Evolutionary conservation across 148 eudicot genomes (phyloP).

Genomic region (Rhododendron molle): DNA sequence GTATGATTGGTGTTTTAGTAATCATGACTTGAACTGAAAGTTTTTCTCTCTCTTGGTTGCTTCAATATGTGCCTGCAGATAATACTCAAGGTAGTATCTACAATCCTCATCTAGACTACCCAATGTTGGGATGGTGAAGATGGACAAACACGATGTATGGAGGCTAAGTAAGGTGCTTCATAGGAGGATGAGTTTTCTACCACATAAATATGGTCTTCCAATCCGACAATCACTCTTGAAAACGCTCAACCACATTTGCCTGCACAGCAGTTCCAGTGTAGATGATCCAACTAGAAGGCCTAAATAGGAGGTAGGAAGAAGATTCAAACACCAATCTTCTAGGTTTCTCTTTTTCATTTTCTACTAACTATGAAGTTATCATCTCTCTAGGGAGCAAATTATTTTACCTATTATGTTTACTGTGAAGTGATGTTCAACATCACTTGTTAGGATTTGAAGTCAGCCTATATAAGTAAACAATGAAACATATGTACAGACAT

Average conservation of each 20-base stretch:
- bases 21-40: background rate
- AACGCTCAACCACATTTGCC: background rate
- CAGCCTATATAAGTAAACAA: background rate
- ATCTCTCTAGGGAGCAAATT: background rate
- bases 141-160: background rate
- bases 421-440: background rate
- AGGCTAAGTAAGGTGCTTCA: background rate
- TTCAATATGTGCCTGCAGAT: background rate
- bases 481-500: background rate
- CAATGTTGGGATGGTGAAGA: background rate
- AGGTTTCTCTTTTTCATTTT: background rate
- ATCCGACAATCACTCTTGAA: background rate
- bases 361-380: background rate
- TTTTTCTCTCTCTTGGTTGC: background rate
- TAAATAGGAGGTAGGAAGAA: background rate
- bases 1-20: background rate
- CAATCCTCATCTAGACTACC: background rate
- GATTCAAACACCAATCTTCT: background rate
- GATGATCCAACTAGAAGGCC: background rate
- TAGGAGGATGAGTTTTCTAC: background rate
- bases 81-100: background rate
- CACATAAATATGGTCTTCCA: background rate
- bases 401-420: background rate
- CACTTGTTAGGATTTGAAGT: background rate
- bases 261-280: background rate